phyloP scores from a whole-genome alignment of 1,139 yeast species.

The Debaryomyces robertsiae region DNA sequence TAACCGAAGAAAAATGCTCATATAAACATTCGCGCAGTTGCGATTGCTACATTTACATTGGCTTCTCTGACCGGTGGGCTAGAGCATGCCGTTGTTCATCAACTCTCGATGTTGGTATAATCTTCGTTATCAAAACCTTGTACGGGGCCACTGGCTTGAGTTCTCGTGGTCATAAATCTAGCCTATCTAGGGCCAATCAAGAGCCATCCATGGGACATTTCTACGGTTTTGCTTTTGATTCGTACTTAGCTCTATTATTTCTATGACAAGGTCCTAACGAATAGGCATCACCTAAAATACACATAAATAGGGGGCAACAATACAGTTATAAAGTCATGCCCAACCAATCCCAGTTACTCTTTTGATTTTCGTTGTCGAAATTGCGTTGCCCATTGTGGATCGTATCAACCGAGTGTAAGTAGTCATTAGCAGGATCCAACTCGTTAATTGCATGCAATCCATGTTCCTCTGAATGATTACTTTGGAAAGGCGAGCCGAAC shows the following conservation, averaged over 20 bases:
- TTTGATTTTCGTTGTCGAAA: slow-evolving; percentile 13
- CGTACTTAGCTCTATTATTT: too few relatives aligned
- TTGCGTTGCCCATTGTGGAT: slow-evolving; percentile 1
- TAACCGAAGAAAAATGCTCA: background rate
- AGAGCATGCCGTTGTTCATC: too few relatives aligned
- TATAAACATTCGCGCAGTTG: too few relatives aligned
- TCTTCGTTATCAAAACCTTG: too few relatives aligned
- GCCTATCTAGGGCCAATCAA: too few relatives aligned
- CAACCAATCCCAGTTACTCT: slow-evolving; percentile 41
- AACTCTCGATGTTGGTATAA: too few relatives aligned
- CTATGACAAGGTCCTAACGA: background rate
- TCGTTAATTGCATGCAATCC: slow-evolving; percentile 19
- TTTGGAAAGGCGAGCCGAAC: background rate
- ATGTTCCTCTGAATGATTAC: slow-evolving; percentile 1
- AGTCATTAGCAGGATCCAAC: slow-evolving; percentile 16
- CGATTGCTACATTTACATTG: too few relatives aligned
- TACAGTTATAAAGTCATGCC: slow-evolving; percentile 34
- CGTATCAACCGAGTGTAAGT: slow-evolving; percentile 8
- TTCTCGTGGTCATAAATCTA: too few relatives aligned
- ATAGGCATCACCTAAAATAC: background rate
- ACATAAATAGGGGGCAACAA: slow-evolving; percentile 2
- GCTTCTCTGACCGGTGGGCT: too few relatives aligned
- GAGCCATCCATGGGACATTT: too few relatives aligned
- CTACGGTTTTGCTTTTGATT: too few relatives aligned
- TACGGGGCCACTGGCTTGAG: too few relatives aligned